Conservation (phyloP, 164 flowering plant genomes). For the Akebia trifoliata region DNA sequence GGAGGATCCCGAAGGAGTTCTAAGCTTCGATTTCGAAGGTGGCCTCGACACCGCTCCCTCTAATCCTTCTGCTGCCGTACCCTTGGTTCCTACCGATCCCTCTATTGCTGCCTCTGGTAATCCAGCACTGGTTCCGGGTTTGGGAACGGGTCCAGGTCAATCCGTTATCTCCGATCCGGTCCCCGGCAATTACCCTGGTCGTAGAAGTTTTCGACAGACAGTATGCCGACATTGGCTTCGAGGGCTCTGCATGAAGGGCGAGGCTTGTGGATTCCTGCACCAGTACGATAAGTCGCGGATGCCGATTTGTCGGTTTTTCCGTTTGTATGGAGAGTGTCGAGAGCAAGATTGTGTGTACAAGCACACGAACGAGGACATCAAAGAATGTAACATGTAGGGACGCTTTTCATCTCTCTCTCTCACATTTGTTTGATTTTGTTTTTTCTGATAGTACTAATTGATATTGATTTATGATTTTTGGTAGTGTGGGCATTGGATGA, state of each 20-base stretch:
- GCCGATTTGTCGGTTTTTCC: slow-evolving; percentile 93
- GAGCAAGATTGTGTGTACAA: slow-evolving; percentile 98
- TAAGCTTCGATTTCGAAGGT: slow-evolving; percentile 97
- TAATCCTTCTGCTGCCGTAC: slow-evolving; percentile 43
- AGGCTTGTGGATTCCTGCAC: slow-evolving; percentile 97
- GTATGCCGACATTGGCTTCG: slow-evolving; percentile 99
- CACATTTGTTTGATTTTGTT: neutral
- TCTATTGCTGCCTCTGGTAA: slow-evolving; percentile 15
- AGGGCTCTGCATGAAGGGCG: slow-evolving; percentile 97
- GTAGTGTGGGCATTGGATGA: neutral
- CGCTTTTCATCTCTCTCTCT: neutral
- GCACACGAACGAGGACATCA: slow-evolving; percentile 95
- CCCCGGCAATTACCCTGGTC: slow-evolving; percentile 19
- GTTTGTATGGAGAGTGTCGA: slow-evolving; percentile 88
- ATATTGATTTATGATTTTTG: neutral
- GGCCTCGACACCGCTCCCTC: slow-evolving; percentile 69
- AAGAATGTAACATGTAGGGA: slow-evolving; percentile 93
- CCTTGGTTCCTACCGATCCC: slow-evolving; percentile 37
- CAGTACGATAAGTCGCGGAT: slow-evolving; percentile 94
- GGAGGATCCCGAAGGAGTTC: slow-evolving; percentile 87
- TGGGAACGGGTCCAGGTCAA: too few relatives aligned
- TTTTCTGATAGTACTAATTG: neutral
- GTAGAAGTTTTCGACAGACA: slow-evolving; percentile 92
- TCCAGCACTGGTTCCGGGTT: slow-evolving; percentile 6
- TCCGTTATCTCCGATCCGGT: slow-evolving; percentile 9